Base-by-base conservation (phyloP, 352 stramenopile genomes). In the Elongisporangium prolatum region DNA sequence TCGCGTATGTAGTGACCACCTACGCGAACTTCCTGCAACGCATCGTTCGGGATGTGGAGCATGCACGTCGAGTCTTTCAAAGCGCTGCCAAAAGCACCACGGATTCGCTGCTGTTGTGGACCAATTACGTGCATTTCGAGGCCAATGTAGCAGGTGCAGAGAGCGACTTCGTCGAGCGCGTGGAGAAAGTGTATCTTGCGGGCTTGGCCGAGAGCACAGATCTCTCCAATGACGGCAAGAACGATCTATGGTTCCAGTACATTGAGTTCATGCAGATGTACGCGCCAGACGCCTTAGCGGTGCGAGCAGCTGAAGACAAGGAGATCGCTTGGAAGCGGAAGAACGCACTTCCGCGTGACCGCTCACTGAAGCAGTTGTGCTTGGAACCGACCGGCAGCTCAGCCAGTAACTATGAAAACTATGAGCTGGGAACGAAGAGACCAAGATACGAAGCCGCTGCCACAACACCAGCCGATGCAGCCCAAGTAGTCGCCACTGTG, bases 241-340 rank as follows among this genome's bases (percentile, higher is more conserved):
- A 84, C 53, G 83, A 92, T 57, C 48, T 92, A 57, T 92, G 83
- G 83, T 79, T 89, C 51, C 78, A 90, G 58, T 90, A 92, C 56
- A 75, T 69, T 14, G 80, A 92, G 7, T 92, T 92, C 24, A 64
- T 89, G 64, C 79, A 85, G 58, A 81, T 69, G 62, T 82, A 86
- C 54, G 70, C 64, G 18, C 59, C 55, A 50, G 74, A 55, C 38
- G 54, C 85, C 21, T 63, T 71, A 48, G 51, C 72, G 52, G 67
- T 90, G n/a, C 80, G 80, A n/a, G 64, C 74, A 57, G 59, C 85
- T 8, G 59, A 80, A 48, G 71, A 71, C 24, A 74, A 61, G 17
- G 83, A 92, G 48, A 62, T 84, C 48, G 71, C 67, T 8, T 92
- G 83, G 83, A 83, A 86, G 66, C 72, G 83, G 20, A 80, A 88